Percentiles rank a stretch among this genome's conserved stretches.
phyloP scores from a whole-genome alignment of 257 asterid genomes.

The Echium plantagineum region DNA sequence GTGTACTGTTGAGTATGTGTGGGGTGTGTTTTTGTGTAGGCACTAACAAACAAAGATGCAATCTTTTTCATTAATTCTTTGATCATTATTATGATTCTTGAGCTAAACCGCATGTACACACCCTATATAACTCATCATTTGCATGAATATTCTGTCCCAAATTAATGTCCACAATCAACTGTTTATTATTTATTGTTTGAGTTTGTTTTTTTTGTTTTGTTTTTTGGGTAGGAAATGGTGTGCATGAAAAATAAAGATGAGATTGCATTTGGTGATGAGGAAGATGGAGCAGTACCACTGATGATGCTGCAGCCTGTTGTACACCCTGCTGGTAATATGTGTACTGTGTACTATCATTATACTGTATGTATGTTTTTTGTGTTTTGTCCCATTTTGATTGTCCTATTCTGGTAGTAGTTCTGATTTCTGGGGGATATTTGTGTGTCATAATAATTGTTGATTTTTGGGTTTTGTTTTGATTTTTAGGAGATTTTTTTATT shows the following conservation, averaged over 20 bases:
- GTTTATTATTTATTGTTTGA: background rate
- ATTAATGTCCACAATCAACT: background rate
- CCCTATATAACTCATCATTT: background rate
- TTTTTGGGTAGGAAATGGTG: background rate
- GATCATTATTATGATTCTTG: constrained; percentile 9
- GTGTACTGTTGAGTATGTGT: too few relatives aligned
- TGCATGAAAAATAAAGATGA: background rate
- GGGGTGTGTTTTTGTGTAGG: background rate
- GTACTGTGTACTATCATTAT: background rate
- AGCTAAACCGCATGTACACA: constrained; percentile 10
- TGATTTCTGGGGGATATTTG: too few relatives aligned
- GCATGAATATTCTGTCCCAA: background rate
- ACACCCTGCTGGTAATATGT: background rate
- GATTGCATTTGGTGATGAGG: too few relatives aligned
- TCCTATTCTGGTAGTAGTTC: too few relatives aligned
- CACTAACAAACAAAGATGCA: constrained; percentile 7
- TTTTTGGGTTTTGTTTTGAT: too few relatives aligned
- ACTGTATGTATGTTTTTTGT: too few relatives aligned
- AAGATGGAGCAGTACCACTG: background rate
- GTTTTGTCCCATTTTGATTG: too few relatives aligned
- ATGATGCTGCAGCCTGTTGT: background rate
- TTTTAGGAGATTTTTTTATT: too few relatives aligned
- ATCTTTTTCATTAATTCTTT: constrained; percentile 8
- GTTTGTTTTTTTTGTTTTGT: background rate
- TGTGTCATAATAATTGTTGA: too few relatives aligned